Percentiles rank a stretch among this genome's conserved stretches.
Evolutionary conservation across 1,284 basidiomycete species (phyloP).

Genomic region (Anthracocystis panici-leucophaei): DNA sequence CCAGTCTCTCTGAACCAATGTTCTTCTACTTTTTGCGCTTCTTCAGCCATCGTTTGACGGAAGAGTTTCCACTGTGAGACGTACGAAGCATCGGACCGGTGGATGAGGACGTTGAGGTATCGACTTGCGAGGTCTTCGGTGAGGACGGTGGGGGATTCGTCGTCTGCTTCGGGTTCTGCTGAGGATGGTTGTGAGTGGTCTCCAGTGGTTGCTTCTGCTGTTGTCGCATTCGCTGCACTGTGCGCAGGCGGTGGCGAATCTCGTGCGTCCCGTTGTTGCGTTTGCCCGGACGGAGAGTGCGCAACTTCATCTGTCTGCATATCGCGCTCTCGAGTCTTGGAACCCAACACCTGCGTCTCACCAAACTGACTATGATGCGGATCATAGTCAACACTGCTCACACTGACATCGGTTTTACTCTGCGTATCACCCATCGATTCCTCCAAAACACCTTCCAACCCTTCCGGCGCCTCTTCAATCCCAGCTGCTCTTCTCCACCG

Average conservation of each 20-base stretch:
- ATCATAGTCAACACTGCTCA: constrained; percentile 34
- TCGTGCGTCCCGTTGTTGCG: not conserved
- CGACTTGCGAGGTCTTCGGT: constrained; percentile 39
- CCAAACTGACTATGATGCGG: constrained; percentile 44
- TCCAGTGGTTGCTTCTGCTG: not conserved
- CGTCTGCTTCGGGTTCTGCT: constrained; percentile 14
- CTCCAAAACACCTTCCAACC: constrained; percentile 13
- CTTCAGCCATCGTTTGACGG: constrained; percentile 11
- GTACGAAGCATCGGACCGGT: constrained; percentile 26
- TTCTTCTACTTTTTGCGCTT: constrained; percentile 49
- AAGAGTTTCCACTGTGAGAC: constrained; percentile 34
- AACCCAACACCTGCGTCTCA: constrained; percentile 24
- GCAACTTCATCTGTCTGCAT: constrained; percentile 18
- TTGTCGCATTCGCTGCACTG: not conserved
- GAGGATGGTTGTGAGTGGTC: constrained; percentile 10
- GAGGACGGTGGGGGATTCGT: constrained; percentile 9
- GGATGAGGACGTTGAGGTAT: constrained; percentile 51
- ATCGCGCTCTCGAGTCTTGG: not conserved
- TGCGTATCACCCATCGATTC: constrained; percentile 14
- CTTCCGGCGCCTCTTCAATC: constrained; percentile 19
- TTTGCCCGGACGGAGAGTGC: not conserved
- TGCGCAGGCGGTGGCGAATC: not conserved
- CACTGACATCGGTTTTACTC: constrained; percentile 14
- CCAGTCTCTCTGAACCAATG: constrained; percentile 46
- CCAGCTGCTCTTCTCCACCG: constrained; percentile 39